Evolutionary conservation across 2,329 filamentous ascomycete genomes (phyloP).

Genomic region (Dichotomopilus funicola): DNA sequence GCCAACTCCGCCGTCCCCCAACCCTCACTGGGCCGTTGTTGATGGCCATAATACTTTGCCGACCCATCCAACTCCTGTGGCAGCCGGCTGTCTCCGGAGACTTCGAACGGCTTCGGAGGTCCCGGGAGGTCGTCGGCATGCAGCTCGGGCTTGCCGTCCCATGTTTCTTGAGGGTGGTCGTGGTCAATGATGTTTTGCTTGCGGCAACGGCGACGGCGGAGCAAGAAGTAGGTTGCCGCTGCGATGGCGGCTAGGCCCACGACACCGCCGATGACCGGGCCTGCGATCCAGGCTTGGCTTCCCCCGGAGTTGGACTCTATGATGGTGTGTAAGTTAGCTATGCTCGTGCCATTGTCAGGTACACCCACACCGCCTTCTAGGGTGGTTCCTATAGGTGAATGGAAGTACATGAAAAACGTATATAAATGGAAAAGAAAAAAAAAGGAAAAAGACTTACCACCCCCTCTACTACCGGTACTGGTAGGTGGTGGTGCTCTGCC

Average conservation of each 20-base stretch:
- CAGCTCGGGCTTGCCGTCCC: neutral
- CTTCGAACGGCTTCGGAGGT: neutral
- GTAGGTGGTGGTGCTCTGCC: too few relatives aligned
- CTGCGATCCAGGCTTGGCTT: neutral
- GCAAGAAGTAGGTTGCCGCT: neutral
- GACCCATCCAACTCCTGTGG: neutral
- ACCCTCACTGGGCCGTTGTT: neutral
- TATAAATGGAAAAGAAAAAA: too few relatives aligned
- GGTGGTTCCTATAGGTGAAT: too few relatives aligned
- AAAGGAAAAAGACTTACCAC: too few relatives aligned
- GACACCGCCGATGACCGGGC: neutral
- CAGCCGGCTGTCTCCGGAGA: neutral
- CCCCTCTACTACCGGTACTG: too few relatives aligned
- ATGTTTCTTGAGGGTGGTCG: neutral
- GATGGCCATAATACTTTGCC: too few relatives aligned
- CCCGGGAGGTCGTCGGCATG: neutral
- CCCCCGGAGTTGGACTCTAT: neutral
- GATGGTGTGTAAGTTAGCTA: too few relatives aligned
- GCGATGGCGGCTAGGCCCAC: neutral
- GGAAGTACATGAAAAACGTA: too few relatives aligned
- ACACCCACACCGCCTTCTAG: too few relatives aligned
- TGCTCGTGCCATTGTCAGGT: too few relatives aligned
- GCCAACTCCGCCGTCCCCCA: neutral
- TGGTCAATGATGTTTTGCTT: neutral
- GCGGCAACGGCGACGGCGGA: neutral